Conservation (phyloP, 2,329 filamentous ascomycete genomes). For the Pseudogymnoascus sp. region DNA sequence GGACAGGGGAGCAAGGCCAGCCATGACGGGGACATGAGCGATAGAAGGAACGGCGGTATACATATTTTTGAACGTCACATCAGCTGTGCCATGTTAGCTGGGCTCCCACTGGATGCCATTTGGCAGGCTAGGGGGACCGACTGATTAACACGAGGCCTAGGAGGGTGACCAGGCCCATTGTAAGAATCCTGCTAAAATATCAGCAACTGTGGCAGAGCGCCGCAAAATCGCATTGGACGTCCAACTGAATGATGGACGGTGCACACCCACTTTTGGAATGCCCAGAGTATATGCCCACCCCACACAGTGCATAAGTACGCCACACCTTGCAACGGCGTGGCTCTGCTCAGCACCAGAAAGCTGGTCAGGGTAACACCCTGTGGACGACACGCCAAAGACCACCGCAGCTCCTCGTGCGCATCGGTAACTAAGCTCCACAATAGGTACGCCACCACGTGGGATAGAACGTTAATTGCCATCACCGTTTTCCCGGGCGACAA, state of each 20-base stretch:
- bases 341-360: constrained; percentile 4
- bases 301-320: constrained; percentile 5
- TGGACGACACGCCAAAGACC: constrained; percentile 4
- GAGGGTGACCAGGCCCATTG: neutral
- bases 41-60: neutral
- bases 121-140: neutral
- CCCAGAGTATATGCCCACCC: neutral
- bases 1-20: constrained; percentile 2
- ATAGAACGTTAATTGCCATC: constrained; percentile 2
- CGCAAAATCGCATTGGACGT: neutral
- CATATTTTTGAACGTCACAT: constrained; percentile 6
- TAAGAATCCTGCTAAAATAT: neutral
- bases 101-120: neutral
- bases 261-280: constrained; percentile 1
- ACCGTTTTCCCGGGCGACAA: neutral
- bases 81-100: neutral
- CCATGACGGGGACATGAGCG: neutral
- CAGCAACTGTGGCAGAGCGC: neutral
- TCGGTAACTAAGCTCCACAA: neutral
- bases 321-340: constrained; percentile 3
- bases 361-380: neutral
- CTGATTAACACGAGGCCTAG: neutral
- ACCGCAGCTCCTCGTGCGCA: constrained; percentile 2
- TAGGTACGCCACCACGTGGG: constrained; percentile 2
- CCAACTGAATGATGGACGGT: neutral